Base-by-base conservation (phyloP, 768 basidiomycete species). In the Dacryopinax primogenitus region DNA sequence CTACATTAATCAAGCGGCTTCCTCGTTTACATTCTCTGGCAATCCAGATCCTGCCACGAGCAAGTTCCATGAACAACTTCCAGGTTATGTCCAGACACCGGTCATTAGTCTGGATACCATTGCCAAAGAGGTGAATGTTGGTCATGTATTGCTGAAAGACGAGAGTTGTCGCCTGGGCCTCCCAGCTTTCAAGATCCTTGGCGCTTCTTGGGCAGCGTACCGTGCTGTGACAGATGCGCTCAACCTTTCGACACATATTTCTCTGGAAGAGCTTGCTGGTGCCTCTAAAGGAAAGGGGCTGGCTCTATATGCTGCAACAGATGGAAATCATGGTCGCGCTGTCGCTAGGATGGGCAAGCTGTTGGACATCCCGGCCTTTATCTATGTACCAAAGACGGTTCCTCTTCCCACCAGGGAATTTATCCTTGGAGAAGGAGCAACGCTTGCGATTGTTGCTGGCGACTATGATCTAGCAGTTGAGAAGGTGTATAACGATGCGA, bases 181-280 rank as follows among this genome's bases (percentile, higher is more conserved):
- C 12, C 65, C 65, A 34, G 62, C 65, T 12, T 66, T 66, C 65
- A 66, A 66, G 62, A 66, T 66, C 36, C 62, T 66, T 21, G 65
- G 65, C 35, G 65, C 65, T 3, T 62, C 65, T 3, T 66, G 62
- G 65, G 65, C 65, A 15, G 37, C 58, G 16, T 66, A 33, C 45
- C 13, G 32, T 15, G 39, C 45, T 26, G 26, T 66, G 33, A 30
- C 34, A 6, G 3, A 32, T 3, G 51, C 62, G 3, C 62, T 33
- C 13, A 30, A 30, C 4, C 51, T 32, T 6, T 58, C 51, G 6
- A 15, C 21, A 30, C 58, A 33, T 18, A 15, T 62, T 23, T 62
- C 62, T 3, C 62, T 34, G 16, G 62, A 62, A 12, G 33, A 33
- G 35, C 33, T 34, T 13, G 33, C 62, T 12, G 3, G 3, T 18